Conservation (phyloP, 208 protist genomes). For the Leishmania aethiopica region DNA sequence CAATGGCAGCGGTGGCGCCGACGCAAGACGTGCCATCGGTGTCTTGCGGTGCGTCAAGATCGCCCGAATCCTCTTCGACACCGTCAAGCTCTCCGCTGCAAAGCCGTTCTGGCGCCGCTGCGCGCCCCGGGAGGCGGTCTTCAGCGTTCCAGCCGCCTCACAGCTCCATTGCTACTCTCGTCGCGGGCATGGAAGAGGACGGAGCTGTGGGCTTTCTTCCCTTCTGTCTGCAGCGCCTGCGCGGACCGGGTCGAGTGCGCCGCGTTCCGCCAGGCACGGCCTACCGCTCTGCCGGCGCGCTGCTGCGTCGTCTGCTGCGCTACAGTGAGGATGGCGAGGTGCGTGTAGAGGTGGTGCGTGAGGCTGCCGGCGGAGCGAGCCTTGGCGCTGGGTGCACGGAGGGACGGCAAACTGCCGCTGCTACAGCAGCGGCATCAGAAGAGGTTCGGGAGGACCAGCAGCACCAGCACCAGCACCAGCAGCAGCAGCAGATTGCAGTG, state of each 20-base stretch:
- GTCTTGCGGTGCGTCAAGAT: background rate
- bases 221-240: slow-evolving; percentile 26
- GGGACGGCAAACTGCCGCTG: background rate
- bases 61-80: background rate
- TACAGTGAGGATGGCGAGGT: slow-evolving; percentile 34
- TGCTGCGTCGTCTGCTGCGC: slow-evolving; percentile 30
- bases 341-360: slow-evolving; percentile 32
- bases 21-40: background rate
- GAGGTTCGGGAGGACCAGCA: background rate
- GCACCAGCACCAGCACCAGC: background rate
- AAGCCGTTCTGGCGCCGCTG: background rate
- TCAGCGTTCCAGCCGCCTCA: background rate
- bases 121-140: background rate
- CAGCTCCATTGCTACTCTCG: background rate
- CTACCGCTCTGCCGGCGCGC: slow-evolving; percentile 51
- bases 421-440: background rate
- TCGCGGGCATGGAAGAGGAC: slow-evolving; percentile 3
- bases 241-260: slow-evolving; percentile 50
- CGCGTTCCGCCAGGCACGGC: slow-evolving; percentile 46
- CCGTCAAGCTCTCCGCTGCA: background rate
- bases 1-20: background rate
- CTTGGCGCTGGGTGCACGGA: background rate
- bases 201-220: slow-evolving; percentile 4
- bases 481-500: background rate
- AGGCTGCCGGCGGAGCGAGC: background rate